Base-by-base conservation (phyloP, 2,329 filamentous ascomycete genomes). In the Fusarium ambrosium region DNA sequence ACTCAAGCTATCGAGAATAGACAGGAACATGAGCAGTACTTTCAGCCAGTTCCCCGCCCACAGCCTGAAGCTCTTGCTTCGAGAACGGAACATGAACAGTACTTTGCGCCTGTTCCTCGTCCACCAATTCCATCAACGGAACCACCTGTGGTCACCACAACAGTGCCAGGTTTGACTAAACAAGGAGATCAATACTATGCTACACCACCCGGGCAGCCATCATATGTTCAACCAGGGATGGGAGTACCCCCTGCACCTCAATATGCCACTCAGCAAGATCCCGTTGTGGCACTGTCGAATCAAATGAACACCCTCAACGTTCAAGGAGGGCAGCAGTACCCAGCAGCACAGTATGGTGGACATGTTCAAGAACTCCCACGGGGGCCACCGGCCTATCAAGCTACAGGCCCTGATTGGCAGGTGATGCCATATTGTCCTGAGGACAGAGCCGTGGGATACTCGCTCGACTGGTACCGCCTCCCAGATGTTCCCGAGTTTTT, bases 391-490 rank as follows among this genome's bases (percentile, higher is more conserved):
- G 59, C 71, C 0, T 72, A 80, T 4, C 67, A 72, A 45, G 72
- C 77, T 9, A 70, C 68, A 0, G 82, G 81, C 1, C 18, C 66
- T 4, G 74, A 76, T 10, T 70, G 70, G 13, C 77, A 81, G 3
- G 59, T 75, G 1, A 63, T 81, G 0, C 70, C 74, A 4, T 79
- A 73, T 14, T 84, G 82, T 27, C 79, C 82, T 1, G 77, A 80
- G 39, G 22, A 56, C 1, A 78, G 81, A 16, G 20, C 59, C 0
- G 69, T 84, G 0, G 71, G 74, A 22, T 84, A 83, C 45, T 67
- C 74, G 0, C 71, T 81, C 1, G 78, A 77, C n/a, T 85, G 82
- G 80, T 82, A 84, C 56, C 77, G 72, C 1, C 58, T 80, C 1
- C 66, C 70, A 2, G 76, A 78, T 4, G 37, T 77, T 4, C 79